Base-by-base conservation (phyloP, 2,329 filamentous ascomycete species). In the Exophiala lecanii-corni region DNA sequence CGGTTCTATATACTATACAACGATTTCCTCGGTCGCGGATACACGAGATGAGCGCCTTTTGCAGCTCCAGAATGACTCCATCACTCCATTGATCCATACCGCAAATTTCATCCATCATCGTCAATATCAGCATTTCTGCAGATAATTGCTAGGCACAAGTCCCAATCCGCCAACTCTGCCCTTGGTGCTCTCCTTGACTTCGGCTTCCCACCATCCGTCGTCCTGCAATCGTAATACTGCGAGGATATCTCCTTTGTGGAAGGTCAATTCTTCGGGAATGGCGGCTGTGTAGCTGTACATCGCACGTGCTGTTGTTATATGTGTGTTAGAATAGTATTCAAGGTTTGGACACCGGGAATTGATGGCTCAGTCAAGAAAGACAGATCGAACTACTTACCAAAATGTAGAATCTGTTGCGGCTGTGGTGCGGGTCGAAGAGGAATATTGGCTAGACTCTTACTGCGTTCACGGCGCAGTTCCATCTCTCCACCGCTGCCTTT, bases 131-230 rank as follows among this genome's bases (percentile, higher is more conserved):
- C 76, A 78, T 41, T 71, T 70, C 63, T 82, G 79, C 43, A 84
- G 60, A 57, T 84, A 84, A 62, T 84, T 84, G 53, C 77, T 81
- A 2, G 80, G 80, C 39, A 84, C 80, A 54, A 84, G 65, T 17
- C 80, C 80, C 12, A 74, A 63, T 37, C 58, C 64, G 42, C 57
- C 62, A n/a, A 60, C 62, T 30, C 67, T 62, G 6, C 71, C 72
- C 30, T 67, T 68, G 13, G 36, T 33, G 56, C 72, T 74, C 15
- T 82, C 82, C 34, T 89, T 86, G 30, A 96, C 79, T 64, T 96
- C 91, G 9, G 94, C 94, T 69, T 98, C 92, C 55, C 94, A 98
- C 92, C 92, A 98, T 15, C 92, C 92, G 61, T 98, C 92, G 62
- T 98, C 92, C 67, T 98, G 92, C 58, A 94, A 80, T 47, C 89